Base-by-base conservation (phyloP, 345 rosid genomes). In the Citrus maxima region DNA sequence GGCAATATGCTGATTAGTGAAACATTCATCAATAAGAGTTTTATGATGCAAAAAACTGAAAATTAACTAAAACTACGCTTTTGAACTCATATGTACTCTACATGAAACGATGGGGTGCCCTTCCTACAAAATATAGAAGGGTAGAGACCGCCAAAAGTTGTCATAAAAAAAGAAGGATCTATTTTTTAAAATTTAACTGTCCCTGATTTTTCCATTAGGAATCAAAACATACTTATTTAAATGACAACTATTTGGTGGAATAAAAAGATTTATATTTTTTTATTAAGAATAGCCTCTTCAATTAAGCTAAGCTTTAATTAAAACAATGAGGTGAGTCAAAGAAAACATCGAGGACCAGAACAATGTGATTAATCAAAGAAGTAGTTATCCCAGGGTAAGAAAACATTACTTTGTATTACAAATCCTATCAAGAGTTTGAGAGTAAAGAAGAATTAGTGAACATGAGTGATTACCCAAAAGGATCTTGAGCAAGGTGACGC, bases 401-500 rank as follows among this genome's bases (percentile, higher is more conserved):
- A 60, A 3, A 10, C 2, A 58, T 60, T 27, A 79, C 21, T 40
- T 28, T 35, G 13, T 7, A 27, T 9, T 8, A 10, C 61, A 65
- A 1, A 25, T 65, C 22, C 21, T 38, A 60, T 22, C 24, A 61
- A 9, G 54, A 77, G 56, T 54, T 49, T 62, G 10, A 69, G 12
- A 24, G 68, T 74, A 54, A 58, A 46, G 62, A 65, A 27, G 10
- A 70, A 68, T 18, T n/a, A 78, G 22, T 30, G 64, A 58, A 66
- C 34, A 73, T 18, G 27, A 12, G 68, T 30, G 21, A 54, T 84
- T 87, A 93, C 97, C 97, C 95, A 30, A 85, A 93, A 69, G 90
- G 93, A 88, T 93, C 91, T 80, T 88, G 93, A 76, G 95, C 86
- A 77, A 93, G 95, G 24, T 65, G 83, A 78, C 88, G 89, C 3